Evolutionary conservation across 345 rosid genomes (phyloP).

Genomic region (Nasturtium officinale): DNA sequence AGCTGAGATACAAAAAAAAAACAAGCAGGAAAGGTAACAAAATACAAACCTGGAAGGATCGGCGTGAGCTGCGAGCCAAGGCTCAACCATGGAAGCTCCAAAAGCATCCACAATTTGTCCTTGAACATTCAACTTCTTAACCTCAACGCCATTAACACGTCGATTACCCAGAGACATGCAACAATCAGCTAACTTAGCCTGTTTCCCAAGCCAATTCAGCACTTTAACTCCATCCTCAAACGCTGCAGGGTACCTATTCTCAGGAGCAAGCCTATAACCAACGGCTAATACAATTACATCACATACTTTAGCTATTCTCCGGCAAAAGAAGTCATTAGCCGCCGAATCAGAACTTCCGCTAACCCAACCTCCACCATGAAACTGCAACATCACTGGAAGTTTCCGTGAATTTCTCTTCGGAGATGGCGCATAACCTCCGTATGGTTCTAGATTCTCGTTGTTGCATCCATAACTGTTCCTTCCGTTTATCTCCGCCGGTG

Average conservation of each 20-base stretch:
- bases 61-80: conserved; percentile 80
- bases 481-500: conserved; percentile 20
- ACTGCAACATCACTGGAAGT: conserved; percentile 84
- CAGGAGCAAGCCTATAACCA: conserved; percentile 89
- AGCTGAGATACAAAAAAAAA: neutral
- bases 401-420: conserved; percentile 44
- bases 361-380: conserved; percentile 95
- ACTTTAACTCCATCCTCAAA: conserved; percentile 85
- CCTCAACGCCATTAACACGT: conserved; percentile 41
- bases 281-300: conserved; percentile 82
- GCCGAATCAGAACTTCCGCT: conserved; percentile 72
- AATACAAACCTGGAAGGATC: conserved; percentile 64
- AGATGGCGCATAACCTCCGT: conserved; percentile 68
- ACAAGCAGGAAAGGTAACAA: conserved; percentile 13
- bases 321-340: conserved; percentile 69
- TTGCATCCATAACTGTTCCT: conserved; percentile 36
- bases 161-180: conserved; percentile 49
- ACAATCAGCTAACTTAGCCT: conserved; percentile 66
- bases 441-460: conserved; percentile 39
- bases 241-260: conserved; percentile 75
- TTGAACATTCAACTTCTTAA: conserved; percentile 41
- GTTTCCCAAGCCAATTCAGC: conserved; percentile 80
- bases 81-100: conserved; percentile 82
- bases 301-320: conserved; percentile 70
- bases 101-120: conserved; percentile 62